Evolutionary conservation across 2,329 filamentous ascomycete genomes (phyloP).

Genomic region (Diaporthe sp.): DNA sequence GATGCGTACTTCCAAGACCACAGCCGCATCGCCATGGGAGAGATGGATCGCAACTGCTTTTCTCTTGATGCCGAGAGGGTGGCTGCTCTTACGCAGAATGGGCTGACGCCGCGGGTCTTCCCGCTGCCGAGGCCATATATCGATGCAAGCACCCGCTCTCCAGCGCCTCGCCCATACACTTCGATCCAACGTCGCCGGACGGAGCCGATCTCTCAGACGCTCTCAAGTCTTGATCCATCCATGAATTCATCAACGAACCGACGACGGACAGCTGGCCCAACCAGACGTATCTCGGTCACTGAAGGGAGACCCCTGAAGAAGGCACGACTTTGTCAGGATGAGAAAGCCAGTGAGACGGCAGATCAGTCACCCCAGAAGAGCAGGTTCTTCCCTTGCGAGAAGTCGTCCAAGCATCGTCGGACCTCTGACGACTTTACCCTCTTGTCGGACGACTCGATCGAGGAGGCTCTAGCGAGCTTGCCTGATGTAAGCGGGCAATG

Average conservation of each 20-base stretch:
- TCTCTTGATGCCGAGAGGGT: constrained; percentile 62
- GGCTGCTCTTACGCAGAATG: constrained; percentile 62
- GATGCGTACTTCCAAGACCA: constrained; percentile 66
- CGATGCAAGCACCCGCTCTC: constrained; percentile 48
- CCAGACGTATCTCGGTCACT: constrained; percentile 36
- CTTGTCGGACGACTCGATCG: constrained; percentile 69
- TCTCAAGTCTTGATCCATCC: constrained; percentile 43
- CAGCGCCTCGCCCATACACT: constrained; percentile 49
- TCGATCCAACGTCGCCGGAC: constrained; percentile 63
- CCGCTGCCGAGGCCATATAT: constrained; percentile 71
- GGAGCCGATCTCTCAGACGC: constrained; percentile 63
- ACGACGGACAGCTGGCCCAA: constrained; percentile 45
- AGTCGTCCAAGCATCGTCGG: constrained; percentile 45
- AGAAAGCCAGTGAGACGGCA: constrained; percentile 44
- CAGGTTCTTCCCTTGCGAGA: constrained; percentile 63
- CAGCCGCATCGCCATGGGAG: constrained; percentile 68
- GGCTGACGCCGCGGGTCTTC: constrained; percentile 67
- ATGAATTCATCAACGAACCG: constrained; percentile 39
- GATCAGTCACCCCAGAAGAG: constrained; percentile 58
- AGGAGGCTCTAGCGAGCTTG: constrained; percentile 64
- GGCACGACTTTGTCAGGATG: constrained; percentile 65
- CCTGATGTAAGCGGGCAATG: constrained; percentile 64
- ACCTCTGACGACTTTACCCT: constrained; percentile 56
- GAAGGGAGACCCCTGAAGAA: constrained; percentile 66
- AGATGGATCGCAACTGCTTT: constrained; percentile 74